Conservation (phyloP, 176 grass and related monocot genomes). For the Oryza glaberrima region DNA sequence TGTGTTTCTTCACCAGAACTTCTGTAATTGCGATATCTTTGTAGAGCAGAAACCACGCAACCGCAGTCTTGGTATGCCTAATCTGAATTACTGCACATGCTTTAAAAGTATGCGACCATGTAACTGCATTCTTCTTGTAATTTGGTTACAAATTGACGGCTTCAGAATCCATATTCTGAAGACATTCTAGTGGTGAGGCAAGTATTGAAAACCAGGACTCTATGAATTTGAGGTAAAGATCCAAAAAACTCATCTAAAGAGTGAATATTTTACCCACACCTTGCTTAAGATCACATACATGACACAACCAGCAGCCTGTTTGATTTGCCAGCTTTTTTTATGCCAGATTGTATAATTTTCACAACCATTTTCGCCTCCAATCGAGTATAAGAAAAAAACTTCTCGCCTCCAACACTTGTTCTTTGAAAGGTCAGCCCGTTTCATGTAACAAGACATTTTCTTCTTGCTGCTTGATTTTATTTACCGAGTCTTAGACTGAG, state of each 20-base stretch:
- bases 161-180: background rate
- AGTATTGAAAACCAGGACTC: background rate
- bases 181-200: background rate
- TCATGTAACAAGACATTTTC: background rate
- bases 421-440: background rate
- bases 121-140: background rate
- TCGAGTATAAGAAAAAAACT: too few relatives aligned
- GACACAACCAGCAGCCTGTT: background rate
- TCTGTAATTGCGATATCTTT: background rate
- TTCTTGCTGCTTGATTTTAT: background rate
- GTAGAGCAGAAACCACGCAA: background rate
- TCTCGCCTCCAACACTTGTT: conserved; percentile 9
- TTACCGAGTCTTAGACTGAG: background rate
- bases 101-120: background rate
- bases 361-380: background rate
- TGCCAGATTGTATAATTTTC: background rate
- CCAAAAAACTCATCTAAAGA: conserved; percentile 49
- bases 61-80: background rate
- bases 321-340: background rate
- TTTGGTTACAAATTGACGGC: background rate
- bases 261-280: conserved; percentile 19
- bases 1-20: background rate
- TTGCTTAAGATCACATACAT: background rate
- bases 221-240: conserved; percentile 27
- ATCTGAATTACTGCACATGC: background rate